These are phyloP conservation scores for Pisolithus thermaeus DNA, from an alignment of 1,284 basidiomycete species.

Conservation along the genomic window DNA sequence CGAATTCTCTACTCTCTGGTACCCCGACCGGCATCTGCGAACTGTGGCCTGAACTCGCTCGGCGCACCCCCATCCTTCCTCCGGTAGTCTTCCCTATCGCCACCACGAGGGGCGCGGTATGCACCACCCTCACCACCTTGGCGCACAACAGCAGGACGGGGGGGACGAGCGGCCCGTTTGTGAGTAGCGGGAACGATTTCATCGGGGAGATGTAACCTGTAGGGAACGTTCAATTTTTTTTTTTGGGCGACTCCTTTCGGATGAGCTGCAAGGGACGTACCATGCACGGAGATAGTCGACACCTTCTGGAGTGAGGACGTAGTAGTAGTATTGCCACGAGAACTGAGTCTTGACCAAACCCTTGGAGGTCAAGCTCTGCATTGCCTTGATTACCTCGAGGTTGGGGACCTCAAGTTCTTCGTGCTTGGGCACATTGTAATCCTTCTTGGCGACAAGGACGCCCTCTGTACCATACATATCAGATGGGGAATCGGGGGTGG, in stretches of 20 bases:
- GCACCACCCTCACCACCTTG: constrained; percentile 66
- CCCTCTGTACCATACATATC: constrained; percentile 59
- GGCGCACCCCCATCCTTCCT: constrained; percentile 79
- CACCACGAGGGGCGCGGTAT: constrained; percentile 83
- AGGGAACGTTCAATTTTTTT: background rate
- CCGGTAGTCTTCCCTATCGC: constrained; percentile 87
- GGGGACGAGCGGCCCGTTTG: constrained; percentile 84
- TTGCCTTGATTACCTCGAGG: constrained; percentile 98
- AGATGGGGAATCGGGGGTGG: background rate
- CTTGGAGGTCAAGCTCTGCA: constrained; percentile 95
- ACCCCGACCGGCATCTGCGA: constrained; percentile 85
- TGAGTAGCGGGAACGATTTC: constrained; percentile 95
- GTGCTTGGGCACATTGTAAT: constrained; percentile 96
- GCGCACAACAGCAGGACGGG: constrained; percentile 68
- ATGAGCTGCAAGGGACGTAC: constrained; percentile 38
- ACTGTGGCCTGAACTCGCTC: constrained; percentile 79
- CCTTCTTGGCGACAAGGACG: constrained; percentile 98
- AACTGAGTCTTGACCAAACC: constrained; percentile 98
- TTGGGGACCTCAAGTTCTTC: constrained; percentile 97
- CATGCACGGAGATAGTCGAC: constrained; percentile 94
- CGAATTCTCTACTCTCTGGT: constrained; percentile 48
- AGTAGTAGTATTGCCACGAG: constrained; percentile 96
- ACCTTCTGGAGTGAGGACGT: constrained; percentile 90
- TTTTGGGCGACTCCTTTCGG: background rate
- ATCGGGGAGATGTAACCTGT: constrained; percentile 83